These are phyloP conservation scores for Agrocybe pediades DNA, from an alignment of 768 basidiomycete genomes.

Conservation along the genomic window DNA sequence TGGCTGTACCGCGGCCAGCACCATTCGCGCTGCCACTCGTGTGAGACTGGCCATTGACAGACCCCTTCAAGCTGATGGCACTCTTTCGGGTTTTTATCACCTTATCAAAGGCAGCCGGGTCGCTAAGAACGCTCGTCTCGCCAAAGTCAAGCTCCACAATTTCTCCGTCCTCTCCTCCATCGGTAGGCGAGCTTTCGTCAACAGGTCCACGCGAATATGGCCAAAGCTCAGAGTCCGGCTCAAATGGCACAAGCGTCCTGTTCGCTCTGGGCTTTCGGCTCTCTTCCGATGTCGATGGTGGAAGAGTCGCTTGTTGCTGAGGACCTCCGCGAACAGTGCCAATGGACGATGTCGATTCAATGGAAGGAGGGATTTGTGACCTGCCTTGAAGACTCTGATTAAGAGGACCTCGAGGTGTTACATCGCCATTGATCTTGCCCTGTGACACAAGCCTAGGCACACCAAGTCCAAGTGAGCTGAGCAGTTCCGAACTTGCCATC, in stretches of 20 bases:
- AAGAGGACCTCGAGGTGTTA: constrained; percentile 49
- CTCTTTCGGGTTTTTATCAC: constrained; percentile 34
- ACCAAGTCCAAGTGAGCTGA: constrained; percentile 19
- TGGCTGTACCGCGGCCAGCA: constrained; percentile 23
- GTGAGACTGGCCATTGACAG: constrained; percentile 9
- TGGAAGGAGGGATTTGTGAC: constrained; percentile 15
- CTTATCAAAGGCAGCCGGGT: constrained; percentile 57
- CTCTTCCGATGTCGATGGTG: background rate
- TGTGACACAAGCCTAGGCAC: constrained; percentile 20
- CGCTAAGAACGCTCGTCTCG: constrained; percentile 73
- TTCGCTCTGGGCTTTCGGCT: constrained; percentile 26
- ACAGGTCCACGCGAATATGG: constrained; percentile 53
- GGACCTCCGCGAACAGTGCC: constrained; percentile 17
- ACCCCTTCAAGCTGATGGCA: constrained; percentile 20
- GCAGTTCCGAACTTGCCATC: constrained; percentile 23
- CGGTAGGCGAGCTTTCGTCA: constrained; percentile 33
- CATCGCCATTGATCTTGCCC: constrained; percentile 49
- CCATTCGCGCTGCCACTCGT: constrained; percentile 8
- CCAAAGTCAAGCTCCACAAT: constrained; percentile 77
- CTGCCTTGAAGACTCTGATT: constrained; percentile 16
- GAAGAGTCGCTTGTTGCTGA: background rate
- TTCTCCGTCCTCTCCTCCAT: constrained; percentile 50
- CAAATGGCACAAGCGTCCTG: constrained; percentile 60
- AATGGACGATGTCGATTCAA: constrained; percentile 24
- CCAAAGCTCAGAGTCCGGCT: constrained; percentile 68